Conservation (phyloP, 2,329 filamentous ascomycete genomes). For the Aureobasidium sp. region DNA sequence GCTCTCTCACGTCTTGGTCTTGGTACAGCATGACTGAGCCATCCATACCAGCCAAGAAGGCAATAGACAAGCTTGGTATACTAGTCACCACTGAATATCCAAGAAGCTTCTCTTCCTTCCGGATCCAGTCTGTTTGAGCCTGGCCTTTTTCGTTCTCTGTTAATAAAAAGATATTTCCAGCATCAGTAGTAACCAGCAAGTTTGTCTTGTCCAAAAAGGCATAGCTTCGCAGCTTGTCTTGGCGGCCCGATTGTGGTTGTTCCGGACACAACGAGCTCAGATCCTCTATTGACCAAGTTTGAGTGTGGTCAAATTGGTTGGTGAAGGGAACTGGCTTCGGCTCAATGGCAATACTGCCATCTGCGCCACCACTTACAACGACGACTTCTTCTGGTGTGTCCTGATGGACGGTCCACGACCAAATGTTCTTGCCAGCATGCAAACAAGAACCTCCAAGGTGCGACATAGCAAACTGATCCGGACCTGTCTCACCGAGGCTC, state of each 20-base stretch:
- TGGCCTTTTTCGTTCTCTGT: conserved; percentile 9
- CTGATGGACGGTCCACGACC: conserved; percentile 52
- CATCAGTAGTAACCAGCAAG: conserved; percentile 51
- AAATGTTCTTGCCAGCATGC: conserved; percentile 85
- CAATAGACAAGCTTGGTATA: conserved; percentile 28
- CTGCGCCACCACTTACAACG: conserved; percentile 69
- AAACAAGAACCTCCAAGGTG: conserved; percentile 51
- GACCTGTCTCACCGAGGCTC: conserved; percentile 18
- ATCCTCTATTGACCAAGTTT: conserved; percentile 5
- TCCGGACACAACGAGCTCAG: neutral
- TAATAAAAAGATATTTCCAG: conserved; percentile 47
- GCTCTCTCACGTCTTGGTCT: conserved; percentile 16
- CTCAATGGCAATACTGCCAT: conserved; percentile 50
- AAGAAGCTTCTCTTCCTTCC: conserved; percentile 29
- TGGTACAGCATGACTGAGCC: conserved; percentile 35
- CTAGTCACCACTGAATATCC: conserved; percentile 41
- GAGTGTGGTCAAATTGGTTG: neutral
- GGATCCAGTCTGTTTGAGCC: conserved; percentile 23
- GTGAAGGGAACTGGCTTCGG: neutral
- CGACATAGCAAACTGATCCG: conserved; percentile 31
- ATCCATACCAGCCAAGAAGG: conserved; percentile 38
- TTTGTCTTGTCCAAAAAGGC: conserved; percentile 48
- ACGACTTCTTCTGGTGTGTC: neutral
- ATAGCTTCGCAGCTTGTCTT: conserved; percentile 51
- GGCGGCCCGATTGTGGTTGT: conserved; percentile 16